Evolutionary conservation across 2,329 filamentous ascomycete genomes (phyloP).

Genomic region (Aspergillus costaricaensis): DNA sequence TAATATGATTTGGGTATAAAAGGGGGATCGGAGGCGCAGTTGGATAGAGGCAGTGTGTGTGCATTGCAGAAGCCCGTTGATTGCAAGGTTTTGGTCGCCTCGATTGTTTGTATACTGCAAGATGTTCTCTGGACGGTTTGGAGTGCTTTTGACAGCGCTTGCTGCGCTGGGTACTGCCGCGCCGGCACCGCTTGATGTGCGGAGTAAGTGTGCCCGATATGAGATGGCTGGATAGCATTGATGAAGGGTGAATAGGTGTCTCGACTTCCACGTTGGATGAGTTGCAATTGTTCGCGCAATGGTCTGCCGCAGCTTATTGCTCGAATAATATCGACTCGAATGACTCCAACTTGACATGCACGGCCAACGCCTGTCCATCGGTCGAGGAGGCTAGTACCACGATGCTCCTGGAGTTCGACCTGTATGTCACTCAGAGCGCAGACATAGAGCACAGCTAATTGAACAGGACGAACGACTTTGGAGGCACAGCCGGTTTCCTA

Average conservation of each 20-base stretch:
- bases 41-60: not conserved
- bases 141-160: conserved; percentile 7
- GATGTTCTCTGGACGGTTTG: conserved; percentile 15
- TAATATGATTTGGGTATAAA: not conserved
- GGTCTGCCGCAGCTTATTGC: conserved; percentile 57
- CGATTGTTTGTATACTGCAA: not conserved
- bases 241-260: conserved; percentile 35
- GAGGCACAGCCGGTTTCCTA: conserved; percentile 52
- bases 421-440: conserved; percentile 37
- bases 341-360: conserved; percentile 48
- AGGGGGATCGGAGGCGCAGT: not conserved
- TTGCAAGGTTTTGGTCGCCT: not conserved
- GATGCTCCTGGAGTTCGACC: conserved; percentile 52
- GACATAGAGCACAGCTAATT: not conserved
- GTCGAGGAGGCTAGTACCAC: conserved; percentile 51
- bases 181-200: conserved; percentile 16
- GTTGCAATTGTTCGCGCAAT: conserved; percentile 53
- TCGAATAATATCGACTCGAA: conserved; percentile 49
- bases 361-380: conserved; percentile 49
- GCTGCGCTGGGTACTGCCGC: conserved; percentile 11
- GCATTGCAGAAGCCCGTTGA: not conserved
- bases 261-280: conserved; percentile 43
- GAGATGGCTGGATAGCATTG: not conserved
- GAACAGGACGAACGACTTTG: conserved; percentile 27
- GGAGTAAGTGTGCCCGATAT: conserved; percentile 23